A percentile compares a stretch with the other conserved stretches of the same genome.
Conservation (phyloP, 306 rosid species). For the Sicyos baderoa region DNA sequence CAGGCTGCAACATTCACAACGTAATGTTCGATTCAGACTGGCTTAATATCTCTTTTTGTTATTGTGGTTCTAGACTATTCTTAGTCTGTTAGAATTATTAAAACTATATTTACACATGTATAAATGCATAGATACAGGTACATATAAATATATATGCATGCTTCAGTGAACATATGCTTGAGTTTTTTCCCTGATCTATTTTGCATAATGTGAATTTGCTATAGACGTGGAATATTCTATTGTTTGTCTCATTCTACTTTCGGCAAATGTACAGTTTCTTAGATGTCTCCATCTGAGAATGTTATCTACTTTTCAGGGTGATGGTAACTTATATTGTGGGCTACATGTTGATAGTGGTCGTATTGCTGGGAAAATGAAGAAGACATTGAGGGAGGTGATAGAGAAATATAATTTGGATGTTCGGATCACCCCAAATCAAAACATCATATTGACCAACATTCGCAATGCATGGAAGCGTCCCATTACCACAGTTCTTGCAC, state of each 20-base stretch:
- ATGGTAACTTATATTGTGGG: constrained; percentile 77
- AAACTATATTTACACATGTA: background rate
- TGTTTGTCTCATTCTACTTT: background rate
- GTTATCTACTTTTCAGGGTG: constrained; percentile 46
- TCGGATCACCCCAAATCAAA: constrained; percentile 90
- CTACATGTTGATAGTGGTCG: constrained; percentile 92
- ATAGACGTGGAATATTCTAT: background rate
- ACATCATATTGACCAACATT: constrained; percentile 77
- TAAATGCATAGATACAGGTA: background rate
- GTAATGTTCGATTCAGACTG: background rate
- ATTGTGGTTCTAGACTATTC: background rate
- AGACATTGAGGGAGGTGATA: constrained; percentile 74
- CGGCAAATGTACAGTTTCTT: background rate
- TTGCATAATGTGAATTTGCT: background rate
- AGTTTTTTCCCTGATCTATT: background rate
- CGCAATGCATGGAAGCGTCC: constrained; percentile 85
- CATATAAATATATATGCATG: background rate
- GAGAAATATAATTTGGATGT: constrained; percentile 71
- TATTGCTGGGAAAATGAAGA: constrained; percentile 76
- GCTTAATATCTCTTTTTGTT: background rate
- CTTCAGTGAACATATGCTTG: background rate
- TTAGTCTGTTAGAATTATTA: background rate
- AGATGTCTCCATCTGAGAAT: background rate
- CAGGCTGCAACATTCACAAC: background rate
- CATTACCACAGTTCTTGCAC: constrained; percentile 74